Conservation (phyloP, 179 eudicot genomes). For the Spergularia azorica region DNA sequence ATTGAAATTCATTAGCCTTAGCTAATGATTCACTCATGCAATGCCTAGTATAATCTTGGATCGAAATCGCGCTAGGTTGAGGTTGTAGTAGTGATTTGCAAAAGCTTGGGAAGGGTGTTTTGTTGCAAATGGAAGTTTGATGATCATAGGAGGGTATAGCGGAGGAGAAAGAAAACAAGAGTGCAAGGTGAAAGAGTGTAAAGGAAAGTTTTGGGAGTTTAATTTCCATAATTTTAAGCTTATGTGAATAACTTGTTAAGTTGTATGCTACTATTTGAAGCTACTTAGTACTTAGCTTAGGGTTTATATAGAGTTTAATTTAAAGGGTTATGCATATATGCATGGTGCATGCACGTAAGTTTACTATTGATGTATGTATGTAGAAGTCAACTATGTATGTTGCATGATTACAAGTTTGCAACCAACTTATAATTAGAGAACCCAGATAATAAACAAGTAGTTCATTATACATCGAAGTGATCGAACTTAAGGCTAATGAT, state of each 20-base stretch:
- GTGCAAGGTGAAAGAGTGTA: conserved; percentile 20
- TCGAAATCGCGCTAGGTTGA: conserved; percentile 2
- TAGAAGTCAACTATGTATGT: too few species aligned
- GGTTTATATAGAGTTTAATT: too few species aligned
- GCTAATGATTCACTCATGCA: conserved; percentile 25
- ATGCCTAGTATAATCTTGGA: conserved; percentile 29
- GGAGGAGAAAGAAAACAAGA: conserved; percentile 18
- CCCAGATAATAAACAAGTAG: background rate
- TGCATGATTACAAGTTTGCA: background rate
- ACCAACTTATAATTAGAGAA: background rate
- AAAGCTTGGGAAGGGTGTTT: conserved; percentile 33
- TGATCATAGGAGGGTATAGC: background rate
- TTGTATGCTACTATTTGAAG: background rate
- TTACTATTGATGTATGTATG: too few species aligned
- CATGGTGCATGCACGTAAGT: too few species aligned
- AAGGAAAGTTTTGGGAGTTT: background rate
- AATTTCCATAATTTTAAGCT: conserved; percentile 12
- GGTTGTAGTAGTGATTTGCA: conserved; percentile 28
- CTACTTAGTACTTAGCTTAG: background rate
- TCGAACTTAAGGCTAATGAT: too few species aligned
- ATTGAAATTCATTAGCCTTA: conserved; percentile 18
- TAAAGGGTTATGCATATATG: too few species aligned
- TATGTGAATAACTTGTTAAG: background rate
- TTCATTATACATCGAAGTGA: background rate
- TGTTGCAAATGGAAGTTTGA: conserved; percentile 25